phyloP scores from a whole-genome alignment of 2,329 filamentous ascomycete species.

The Paraphoma sp. region DNA sequence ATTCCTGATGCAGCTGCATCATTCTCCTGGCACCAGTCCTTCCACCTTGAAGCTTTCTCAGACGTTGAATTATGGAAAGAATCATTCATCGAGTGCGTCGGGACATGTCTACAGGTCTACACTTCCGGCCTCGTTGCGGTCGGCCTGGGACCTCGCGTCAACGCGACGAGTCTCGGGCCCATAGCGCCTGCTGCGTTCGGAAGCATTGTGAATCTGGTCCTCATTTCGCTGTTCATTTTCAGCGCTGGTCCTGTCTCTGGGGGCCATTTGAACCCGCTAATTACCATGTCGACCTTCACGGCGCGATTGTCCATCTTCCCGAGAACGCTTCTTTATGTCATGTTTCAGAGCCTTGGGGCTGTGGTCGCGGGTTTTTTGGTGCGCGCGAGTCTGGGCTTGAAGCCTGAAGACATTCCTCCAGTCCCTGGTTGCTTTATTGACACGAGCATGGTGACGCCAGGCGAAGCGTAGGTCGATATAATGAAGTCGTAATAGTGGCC shows the following conservation, averaged over 20 bases:
- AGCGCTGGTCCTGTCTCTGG: conserved; percentile 56
- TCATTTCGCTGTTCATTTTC: conserved; percentile 59
- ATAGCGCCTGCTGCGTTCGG: conserved; percentile 36
- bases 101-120: conserved; percentile 30
- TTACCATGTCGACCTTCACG: conserved; percentile 61
- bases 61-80: conserved; percentile 32
- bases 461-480: conserved; percentile 40
- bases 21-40: conserved; percentile 23
- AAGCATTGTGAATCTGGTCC: conserved; percentile 49
- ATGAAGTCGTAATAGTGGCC: not conserved
- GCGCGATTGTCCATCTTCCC: conserved; percentile 58
- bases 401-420: conserved; percentile 13
- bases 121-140: conserved; percentile 24
- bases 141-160: conserved; percentile 14
- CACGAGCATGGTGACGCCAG: conserved; percentile 44
- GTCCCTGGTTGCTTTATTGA: conserved; percentile 34
- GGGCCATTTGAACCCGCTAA: conserved; percentile 61
- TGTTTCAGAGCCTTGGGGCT: conserved; percentile 55
- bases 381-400: conserved; percentile 32
- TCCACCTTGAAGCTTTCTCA: conserved; percentile 17
- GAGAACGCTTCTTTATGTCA: conserved; percentile 56
- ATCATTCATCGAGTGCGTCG: conserved; percentile 27
- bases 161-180: conserved; percentile 34
- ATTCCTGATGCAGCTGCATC: conserved; percentile 37
- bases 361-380: conserved; percentile 55